Base-by-base conservation (phyloP, 192 early-diverging fungal genomes). In the Cetraspora pellucida region DNA sequence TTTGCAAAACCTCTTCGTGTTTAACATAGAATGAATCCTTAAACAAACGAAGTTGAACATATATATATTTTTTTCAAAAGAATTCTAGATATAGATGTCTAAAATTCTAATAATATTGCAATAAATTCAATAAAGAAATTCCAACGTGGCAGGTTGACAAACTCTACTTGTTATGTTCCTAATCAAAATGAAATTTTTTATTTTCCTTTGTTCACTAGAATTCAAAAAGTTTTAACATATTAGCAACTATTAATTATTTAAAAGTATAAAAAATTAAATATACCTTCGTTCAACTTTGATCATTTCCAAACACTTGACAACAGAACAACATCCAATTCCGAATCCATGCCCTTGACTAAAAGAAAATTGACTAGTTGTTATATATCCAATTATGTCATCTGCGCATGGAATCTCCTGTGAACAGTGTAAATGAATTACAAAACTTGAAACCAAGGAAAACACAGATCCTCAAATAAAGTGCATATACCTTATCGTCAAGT, bases 311-410 rank as follows among this genome's bases (percentile, higher is more conserved):
- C 93, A 55, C 1, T 87, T 87, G 1, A 74, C 55, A 0, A 90
- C 54, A 45, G 84, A 80, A 67, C 90, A 92, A 75, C 85, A 88
- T 55, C 89, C 93, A 44, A 93, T 86, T 14, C 88, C 91, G 47
- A 82, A 84, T 25, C 86, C 88, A 31, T 88, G 75, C 21, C 92
- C 93, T 23, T 84, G 73, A 19, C 81, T 81, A 46, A 91, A 84
- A 21, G 91, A 91, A 69, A 87, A 94, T 11, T 87, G 81, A 4
- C 92, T 93, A 11, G 88, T 89, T 2, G 91, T 93, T 19, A 93
- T 77, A 78, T 90, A 93, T 16, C 93, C 93, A 73, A 95, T 84
- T 21, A 89, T 72, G 0, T 82, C 80, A 10, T 74, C 66, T 23
- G 80, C 46, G 65, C 79, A 72, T 21, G 86, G 84, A 82, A 84